Base-by-base conservation (phyloP, 2,329 filamentous ascomycete genomes). In the Fusarium algeriense region DNA sequence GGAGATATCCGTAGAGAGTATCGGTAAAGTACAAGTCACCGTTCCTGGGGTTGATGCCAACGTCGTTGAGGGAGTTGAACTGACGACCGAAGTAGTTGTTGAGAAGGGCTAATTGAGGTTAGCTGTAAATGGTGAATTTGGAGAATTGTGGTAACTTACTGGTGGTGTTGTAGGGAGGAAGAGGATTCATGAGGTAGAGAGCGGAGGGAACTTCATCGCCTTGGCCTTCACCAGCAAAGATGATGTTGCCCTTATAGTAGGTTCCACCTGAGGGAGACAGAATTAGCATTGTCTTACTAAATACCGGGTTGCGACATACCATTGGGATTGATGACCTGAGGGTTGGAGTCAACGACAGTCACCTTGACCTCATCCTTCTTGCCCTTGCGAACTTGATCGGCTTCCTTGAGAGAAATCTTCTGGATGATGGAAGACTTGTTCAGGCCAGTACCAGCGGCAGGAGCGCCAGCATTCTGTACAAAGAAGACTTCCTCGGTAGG, bases 21-120 rank as follows among this genome's bases (percentile, higher is more conserved):
- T 91, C 89, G 7, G 88, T 91, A 74, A 91, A 91, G 82, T 89
- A 91, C 17, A 91, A 77, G 26, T 88, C 85, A 34, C 84, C 83
- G 57, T 85, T 89, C 17, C 78, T 76, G 43, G 88, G 83, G 70
- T 90, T 83, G 65, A 88, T 77, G 3, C 83, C 82, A 0, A 88
- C 82, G 64, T 91, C 89, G 73, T 90, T 90, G 13, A 89, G 77
- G 0, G 88, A 89, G 76, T 85, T 89, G 80, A 90, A 90, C 43
- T 85, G 82, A 4, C 88, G 84, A 35, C 89, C 88, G 56, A 87
- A 88, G 76, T 83, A 91, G 77, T 87, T 88, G 73, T 88, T 88
- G 19, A 91, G 61, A 9, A 91, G 78, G 2, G 86, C 83, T 82
- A 2, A 0, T 3, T 1, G 11, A 1, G 0, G 5, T 69, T 19